phyloP scores from a whole-genome alignment of 768 basidiomycete species.

The Tulasnella sp. region DNA sequence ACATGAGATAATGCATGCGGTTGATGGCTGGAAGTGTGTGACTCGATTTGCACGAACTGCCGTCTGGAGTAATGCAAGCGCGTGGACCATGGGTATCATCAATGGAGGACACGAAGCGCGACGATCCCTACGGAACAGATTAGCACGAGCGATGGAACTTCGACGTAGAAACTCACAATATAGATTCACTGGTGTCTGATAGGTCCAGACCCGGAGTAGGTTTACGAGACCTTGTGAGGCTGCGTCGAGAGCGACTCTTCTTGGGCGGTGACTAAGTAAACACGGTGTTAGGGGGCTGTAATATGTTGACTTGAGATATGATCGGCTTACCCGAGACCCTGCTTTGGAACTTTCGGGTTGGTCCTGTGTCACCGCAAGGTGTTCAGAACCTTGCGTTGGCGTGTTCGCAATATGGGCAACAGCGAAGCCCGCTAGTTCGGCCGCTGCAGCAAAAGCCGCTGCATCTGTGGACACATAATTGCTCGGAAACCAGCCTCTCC shows the following conservation, averaged over 20 bases:
- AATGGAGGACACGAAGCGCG: conserved; percentile 37
- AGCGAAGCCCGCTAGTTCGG: conserved; percentile 10
- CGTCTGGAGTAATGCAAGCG: conserved; percentile 72
- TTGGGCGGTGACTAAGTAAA: neutral
- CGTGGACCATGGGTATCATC: conserved; percentile 76
- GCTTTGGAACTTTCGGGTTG: too few species aligned
- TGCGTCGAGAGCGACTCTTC: neutral
- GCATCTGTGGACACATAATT: conserved; percentile 50
- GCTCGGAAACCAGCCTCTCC: conserved; percentile 95
- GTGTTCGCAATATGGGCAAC: neutral
- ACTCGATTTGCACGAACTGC: conserved; percentile 69
- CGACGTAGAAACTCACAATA: neutral
- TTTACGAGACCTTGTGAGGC: neutral
- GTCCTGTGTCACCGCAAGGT: too few species aligned
- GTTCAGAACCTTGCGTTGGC: neutral
- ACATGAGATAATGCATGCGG: conserved; percentile 89
- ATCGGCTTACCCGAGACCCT: too few species aligned
- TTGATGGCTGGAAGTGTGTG: conserved; percentile 85
- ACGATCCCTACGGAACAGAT: neutral
- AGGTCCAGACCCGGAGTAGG: neutral
- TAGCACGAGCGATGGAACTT: neutral
- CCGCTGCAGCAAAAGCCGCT: conserved; percentile 19
- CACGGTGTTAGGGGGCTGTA: neutral
- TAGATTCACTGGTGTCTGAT: conserved; percentile 4
- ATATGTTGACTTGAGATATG: neutral